Evolutionary conservation across 2,329 filamentous ascomycete species (phyloP).

Genomic region (Orbilia blumenaviensis): DNA sequence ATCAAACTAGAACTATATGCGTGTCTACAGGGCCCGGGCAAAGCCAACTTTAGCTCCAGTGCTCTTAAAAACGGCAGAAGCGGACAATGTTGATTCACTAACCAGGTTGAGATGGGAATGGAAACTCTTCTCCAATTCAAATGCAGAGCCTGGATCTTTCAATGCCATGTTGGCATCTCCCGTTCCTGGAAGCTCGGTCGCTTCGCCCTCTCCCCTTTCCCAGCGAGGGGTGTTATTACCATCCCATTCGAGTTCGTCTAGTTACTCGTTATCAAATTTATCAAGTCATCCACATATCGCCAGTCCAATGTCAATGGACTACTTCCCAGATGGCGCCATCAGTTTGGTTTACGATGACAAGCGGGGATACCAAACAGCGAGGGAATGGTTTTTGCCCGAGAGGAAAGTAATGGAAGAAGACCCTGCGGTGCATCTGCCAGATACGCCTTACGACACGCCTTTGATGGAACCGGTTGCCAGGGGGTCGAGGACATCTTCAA

Average conservation of each 20-base stretch:
- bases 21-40: constrained; percentile 57
- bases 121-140: constrained; percentile 56
- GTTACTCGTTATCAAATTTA: constrained; percentile 45
- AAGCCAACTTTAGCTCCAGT: constrained; percentile 54
- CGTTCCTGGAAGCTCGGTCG: constrained; percentile 46
- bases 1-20: constrained; percentile 56
- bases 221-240: constrained; percentile 35
- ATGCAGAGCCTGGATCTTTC: constrained; percentile 32
- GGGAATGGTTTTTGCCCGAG: constrained; percentile 57
- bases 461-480: constrained; percentile 27
- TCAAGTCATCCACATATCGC: constrained; percentile 54
- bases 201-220: constrained; percentile 36
- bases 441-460: constrained; percentile 17
- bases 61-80: constrained; percentile 57
- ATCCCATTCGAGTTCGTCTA: constrained; percentile 42
- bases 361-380: constrained; percentile 53
- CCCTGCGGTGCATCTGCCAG: not conserved
- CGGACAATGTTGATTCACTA: constrained; percentile 57
- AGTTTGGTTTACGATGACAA: constrained; percentile 57
- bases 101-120: constrained; percentile 58
- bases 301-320: constrained; percentile 57
- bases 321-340: constrained; percentile 57
- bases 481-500: constrained; percentile 30
- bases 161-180: constrained; percentile 37
- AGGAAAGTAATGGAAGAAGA: constrained; percentile 51